Evolutionary conservation across 75 land plant species (phyloP), one percentile per base, ranked within the genome.

Genomic region (Adiantum capillusveneris): DNA sequence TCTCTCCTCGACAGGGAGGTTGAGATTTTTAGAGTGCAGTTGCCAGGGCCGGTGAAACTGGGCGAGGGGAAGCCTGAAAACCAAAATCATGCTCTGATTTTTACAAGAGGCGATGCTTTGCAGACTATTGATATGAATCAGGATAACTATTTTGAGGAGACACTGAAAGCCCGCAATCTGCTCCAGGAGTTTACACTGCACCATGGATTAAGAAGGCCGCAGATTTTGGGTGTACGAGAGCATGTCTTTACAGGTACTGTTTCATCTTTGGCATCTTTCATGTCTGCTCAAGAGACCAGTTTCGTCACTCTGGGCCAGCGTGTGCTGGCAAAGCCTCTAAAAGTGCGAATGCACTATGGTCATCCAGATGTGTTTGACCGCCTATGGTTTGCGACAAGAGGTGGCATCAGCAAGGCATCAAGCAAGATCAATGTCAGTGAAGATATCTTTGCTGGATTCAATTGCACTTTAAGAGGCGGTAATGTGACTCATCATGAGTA

Each of bases 1-100:
- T 80, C 75, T 39, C 24, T 56, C 20, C 27, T 76, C 26, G 41
- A 83, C 53, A 73, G 53, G 60, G 97, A 92, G 61, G 95, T 85
- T 49, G 96, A 88, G 59, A 76, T 93, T 9, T 93, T 85, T 62
- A 56, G 85, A 46, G 62, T 93, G 19, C 71, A 63, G 65, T 66
- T 93, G 60, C 98, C 98, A 56, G 96, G 98, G 5, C 87, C 80
- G 14, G 22, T 83, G 61, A 93, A 93, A 60, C 87, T 93, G 44
- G 98, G 98, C 34, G 96, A 93, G 68, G 98, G 98, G 7, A 93
- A 93, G 61, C 98, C 95, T 6, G 98, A 93, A 58, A 93, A 93
- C 56, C 98, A 93, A 74, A 93, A 93, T 56, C 98, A 93, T 74
- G 95, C 95, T 0, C 5, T 89, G 26, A 85, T 93, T 34, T 93